Conservation (phyloP, 352 stramenopile genomes). For the Plasmopara viticola region DNA sequence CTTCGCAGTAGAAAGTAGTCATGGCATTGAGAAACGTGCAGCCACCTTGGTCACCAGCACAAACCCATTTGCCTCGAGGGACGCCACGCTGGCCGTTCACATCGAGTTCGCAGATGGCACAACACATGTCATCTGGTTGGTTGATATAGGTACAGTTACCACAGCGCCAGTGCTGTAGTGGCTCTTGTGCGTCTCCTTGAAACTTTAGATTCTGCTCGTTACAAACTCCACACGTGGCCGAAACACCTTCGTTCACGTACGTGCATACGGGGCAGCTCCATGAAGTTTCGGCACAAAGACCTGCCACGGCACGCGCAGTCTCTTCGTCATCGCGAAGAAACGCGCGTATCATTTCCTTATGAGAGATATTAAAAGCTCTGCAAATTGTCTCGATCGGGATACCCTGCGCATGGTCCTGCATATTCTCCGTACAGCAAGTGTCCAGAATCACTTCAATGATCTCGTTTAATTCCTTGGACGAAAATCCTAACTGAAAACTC, state of each 20-base stretch:
- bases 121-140: slow-evolving; percentile 57
- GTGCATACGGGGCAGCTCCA: slow-evolving; percentile 79
- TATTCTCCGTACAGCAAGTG: slow-evolving; percentile 32
- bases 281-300: slow-evolving; percentile 13
- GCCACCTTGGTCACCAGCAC: slow-evolving; percentile 70
- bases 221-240: slow-evolving; percentile 45
- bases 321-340: slow-evolving; percentile 45
- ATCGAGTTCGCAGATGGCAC: slow-evolving; percentile 79
- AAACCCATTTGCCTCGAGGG: slow-evolving; percentile 81
- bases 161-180: slow-evolving; percentile 68
- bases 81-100: slow-evolving; percentile 71
- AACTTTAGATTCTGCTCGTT: slow-evolving; percentile 53
- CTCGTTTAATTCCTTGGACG: slow-evolving; percentile 73
- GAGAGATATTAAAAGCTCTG: slow-evolving; percentile 55
- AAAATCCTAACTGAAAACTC: slow-evolving; percentile 81
- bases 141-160: slow-evolving; percentile 86
- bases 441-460: slow-evolving; percentile 75
- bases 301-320: slow-evolving; percentile 10
- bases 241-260: slow-evolving; percentile 54
- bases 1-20: slow-evolving; percentile 83
- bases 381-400: slow-evolving; percentile 69
- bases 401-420: slow-evolving; percentile 22
- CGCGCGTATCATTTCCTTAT: slow-evolving; percentile 46
- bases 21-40: slow-evolving; percentile 86
- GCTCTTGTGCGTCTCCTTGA: slow-evolving; percentile 25